A percentile compares a stretch with the other conserved stretches of the same genome.
phyloP scores from a whole-genome alignment of 306 rosid species.

The Castanea crenata region DNA sequence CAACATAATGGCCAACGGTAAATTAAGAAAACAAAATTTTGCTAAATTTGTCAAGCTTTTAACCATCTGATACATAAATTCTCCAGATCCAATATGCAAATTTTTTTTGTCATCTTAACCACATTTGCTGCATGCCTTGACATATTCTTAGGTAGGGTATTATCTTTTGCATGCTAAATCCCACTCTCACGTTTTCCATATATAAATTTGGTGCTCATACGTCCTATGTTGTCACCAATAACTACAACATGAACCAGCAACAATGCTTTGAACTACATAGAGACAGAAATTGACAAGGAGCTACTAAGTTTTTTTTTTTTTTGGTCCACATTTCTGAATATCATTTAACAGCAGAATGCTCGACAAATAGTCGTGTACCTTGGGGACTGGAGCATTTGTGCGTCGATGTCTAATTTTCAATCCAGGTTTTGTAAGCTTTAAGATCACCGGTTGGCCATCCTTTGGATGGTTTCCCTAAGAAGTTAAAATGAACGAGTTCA shows the following conservation, averaged over 20 bases:
- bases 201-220: neutral
- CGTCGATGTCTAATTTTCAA: constrained; percentile 60
- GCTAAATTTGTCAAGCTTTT: neutral
- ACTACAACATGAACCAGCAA: neutral
- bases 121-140: neutral
- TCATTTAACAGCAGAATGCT: neutral
- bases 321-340: neutral
- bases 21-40: neutral
- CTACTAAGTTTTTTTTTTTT: neutral
- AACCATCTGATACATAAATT: neutral
- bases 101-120: neutral
- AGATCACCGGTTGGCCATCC: constrained; percentile 69
- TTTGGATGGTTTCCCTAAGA: constrained; percentile 81
- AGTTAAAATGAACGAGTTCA: constrained; percentile 19
- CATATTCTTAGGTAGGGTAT: neutral
- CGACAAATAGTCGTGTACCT: constrained; percentile 45
- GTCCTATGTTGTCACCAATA: neutral
- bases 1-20: neutral
- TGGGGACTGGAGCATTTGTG: constrained; percentile 50
- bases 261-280: neutral
- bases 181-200: neutral
- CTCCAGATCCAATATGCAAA: neutral
- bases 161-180: neutral
- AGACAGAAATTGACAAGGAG: neutral
- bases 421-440: constrained; percentile 63